Base-by-base conservation (phyloP, 495 filamentous ascomycete genomes). In the Sabuloglossum arenarium region DNA sequence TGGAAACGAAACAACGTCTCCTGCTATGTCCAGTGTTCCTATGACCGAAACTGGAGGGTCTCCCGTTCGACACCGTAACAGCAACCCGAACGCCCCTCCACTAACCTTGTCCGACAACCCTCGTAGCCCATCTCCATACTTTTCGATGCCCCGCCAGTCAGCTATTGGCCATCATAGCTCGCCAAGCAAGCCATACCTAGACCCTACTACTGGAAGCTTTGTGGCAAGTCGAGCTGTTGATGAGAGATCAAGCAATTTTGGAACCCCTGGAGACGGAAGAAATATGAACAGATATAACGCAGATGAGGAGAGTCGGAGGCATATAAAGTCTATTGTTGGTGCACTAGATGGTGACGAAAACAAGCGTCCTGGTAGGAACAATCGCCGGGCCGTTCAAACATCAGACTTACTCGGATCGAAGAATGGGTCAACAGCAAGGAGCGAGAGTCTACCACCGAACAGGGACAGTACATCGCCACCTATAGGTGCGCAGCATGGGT, bases 1-100 rank as follows among this genome's bases (percentile, higher is more conserved):
- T 59, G 86, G 80, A 6, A 80, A 80, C 0, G 76, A 62, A 0
- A 86, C 74, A 29, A 78, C 69, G 62, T 84, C 85, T 21, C 75
- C 77, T 27, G 75, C 70, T 0, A 21, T 53, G 56, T 54, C 53
- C 25, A 54, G 27, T 43, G 53, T 43, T 16, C 53, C 31, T 5
- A 37, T 54, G 30, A 54, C 24, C 4, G 37, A 54, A 24, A 11
- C 37, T 45, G 42, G 31, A n/a, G 39, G 56, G 52, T 66, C 64
- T 31, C 64, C 64, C 1, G 64, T 59, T 54, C 57, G 64, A 6
- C 60, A 65, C 29, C 64, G 64, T 5, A 63, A 42, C n/a, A 56
- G 60, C 25, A 66, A 66, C 51, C 65, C 62, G 10, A 64, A 66
- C 43, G 61, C 62, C 19, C 59, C 64, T 16, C 62, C 61, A 54